Evolutionary conservation across 2,329 filamentous ascomycete genomes (phyloP).

Genomic region (Trichoderma sp.): DNA sequence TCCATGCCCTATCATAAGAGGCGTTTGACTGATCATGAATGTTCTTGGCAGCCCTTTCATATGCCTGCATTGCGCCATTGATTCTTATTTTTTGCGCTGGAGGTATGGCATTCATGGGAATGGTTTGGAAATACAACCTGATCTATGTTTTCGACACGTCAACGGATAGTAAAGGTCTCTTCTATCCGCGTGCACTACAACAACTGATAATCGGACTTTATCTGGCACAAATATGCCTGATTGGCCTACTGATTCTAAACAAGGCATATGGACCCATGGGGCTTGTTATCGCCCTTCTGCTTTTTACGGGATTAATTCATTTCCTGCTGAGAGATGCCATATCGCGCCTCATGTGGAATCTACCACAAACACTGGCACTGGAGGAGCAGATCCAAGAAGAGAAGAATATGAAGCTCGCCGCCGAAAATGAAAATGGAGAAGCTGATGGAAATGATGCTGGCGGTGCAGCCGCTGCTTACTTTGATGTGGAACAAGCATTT

Average conservation of each 20-base stretch:
- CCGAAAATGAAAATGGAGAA: slow-evolving; percentile 30
- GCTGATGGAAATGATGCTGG: slow-evolving; percentile 34
- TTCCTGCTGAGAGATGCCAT: slow-evolving; percentile 73
- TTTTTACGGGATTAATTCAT: slow-evolving; percentile 79
- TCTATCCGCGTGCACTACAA: slow-evolving; percentile 85
- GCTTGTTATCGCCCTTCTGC: slow-evolving; percentile 74
- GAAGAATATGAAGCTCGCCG: slow-evolving; percentile 53
- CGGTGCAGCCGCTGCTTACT: slow-evolving; percentile 43
- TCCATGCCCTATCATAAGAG: not conserved
- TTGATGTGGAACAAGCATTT: slow-evolving; percentile 42
- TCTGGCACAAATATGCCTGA: slow-evolving; percentile 77
- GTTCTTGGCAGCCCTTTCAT: slow-evolving; percentile 68
- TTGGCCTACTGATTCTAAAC: slow-evolving; percentile 79
- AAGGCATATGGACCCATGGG: slow-evolving; percentile 69
- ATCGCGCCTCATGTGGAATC: slow-evolving; percentile 73
- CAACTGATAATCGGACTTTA: slow-evolving; percentile 86
- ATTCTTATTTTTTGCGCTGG: slow-evolving; percentile 80
- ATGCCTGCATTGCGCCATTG: slow-evolving; percentile 83
- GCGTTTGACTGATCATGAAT: not conserved
- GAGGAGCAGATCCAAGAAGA: slow-evolving; percentile 53
- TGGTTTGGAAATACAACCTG: slow-evolving; percentile 88
- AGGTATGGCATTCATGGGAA: slow-evolving; percentile 79
- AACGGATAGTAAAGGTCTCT: slow-evolving; percentile 85
- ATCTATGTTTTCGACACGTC: slow-evolving; percentile 81
- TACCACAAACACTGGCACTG: slow-evolving; percentile 72